These are phyloP conservation scores for Tuber borchii DNA, from an alignment of 495 filamentous ascomycete species.

Conservation along the genomic window DNA sequence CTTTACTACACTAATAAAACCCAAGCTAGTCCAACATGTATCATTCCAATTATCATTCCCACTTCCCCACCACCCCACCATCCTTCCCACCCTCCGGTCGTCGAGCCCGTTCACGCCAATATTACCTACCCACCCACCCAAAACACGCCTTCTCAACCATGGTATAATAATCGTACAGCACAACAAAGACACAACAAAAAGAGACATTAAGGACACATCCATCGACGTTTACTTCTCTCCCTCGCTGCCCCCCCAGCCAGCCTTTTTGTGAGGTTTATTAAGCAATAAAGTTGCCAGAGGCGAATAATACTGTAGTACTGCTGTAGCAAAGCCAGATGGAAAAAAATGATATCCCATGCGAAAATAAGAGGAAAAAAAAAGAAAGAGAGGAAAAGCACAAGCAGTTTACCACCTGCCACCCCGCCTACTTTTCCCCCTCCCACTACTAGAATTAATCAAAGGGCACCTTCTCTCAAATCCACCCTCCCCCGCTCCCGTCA, in stretches of 20 bases:
- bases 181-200: background rate
- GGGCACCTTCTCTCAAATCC: constrained; percentile 19
- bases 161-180: background rate
- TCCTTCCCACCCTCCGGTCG: background rate
- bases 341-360: background rate
- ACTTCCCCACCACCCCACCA: background rate
- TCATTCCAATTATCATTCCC: background rate
- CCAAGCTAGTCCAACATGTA: background rate
- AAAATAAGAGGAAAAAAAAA: constrained; percentile 6
- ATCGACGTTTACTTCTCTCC: background rate
- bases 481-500: constrained; percentile 15
- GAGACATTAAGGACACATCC: background rate
- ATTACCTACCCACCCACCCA: background rate
- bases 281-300: background rate
- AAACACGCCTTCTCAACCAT: background rate
- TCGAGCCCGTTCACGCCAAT: background rate
- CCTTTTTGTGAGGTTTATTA: background rate
- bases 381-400: background rate
- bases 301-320: background rate
- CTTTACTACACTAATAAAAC: background rate
- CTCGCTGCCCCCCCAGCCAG: background rate
- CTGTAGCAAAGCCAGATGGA: background rate
- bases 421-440: background rate
- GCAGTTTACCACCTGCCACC: background rate
- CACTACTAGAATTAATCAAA: background rate